Base-by-base conservation (phyloP, 106 monocot species). In the Dactylorhiza incarnata region DNA sequence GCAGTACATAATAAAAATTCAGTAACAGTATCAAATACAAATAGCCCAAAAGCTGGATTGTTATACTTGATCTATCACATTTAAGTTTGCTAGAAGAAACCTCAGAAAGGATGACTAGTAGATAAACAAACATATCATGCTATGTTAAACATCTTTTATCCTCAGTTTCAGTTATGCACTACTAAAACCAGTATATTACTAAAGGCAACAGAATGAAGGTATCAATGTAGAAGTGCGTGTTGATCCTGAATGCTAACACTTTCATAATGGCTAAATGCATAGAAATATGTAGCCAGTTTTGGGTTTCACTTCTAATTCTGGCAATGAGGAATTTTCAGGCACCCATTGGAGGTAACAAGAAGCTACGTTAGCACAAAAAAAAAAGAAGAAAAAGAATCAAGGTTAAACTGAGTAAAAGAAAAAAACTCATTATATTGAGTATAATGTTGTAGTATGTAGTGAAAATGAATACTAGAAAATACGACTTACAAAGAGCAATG, bases 401-500 rank as follows among this genome's bases (percentile, higher is more conserved):
- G 37, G 7, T 59, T 19, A 59, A 59, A 19, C 58, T 19, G 20
- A 58, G 22, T 20, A n/a, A 56, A 56, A 56, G 20, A 3, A 17
- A 58, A 58, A 22, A 58, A 59, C n/a, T 20, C 29, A 29, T 26
- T 65, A 65, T 65, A 25, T 65, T 9, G 11, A 29, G 26, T 29
- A 65, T 26, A 65, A n/a, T 59, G 19, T 59, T 22, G 58, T 20
- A 59, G n/a, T 66, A 66, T 66, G 11, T 37, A 66, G 2, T 12
- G 26, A 66, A 66, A 66, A 26, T 10, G 10, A 12, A 66, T 5
- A 66, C 66, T 12, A 48, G 20, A 9, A 9, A 65, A 49, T 75
- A 17, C 45, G 24, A 46, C 83, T 74, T 49, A 94, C 97, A 89
- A 99, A 81, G 48, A 99, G 78, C 55, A 99, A 72, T 45, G 97